Percentiles rank a stretch among this genome's conserved stretches.
Conservation (phyloP, 1,139 yeast genomes). For the Suhomyces kunorum region DNA sequence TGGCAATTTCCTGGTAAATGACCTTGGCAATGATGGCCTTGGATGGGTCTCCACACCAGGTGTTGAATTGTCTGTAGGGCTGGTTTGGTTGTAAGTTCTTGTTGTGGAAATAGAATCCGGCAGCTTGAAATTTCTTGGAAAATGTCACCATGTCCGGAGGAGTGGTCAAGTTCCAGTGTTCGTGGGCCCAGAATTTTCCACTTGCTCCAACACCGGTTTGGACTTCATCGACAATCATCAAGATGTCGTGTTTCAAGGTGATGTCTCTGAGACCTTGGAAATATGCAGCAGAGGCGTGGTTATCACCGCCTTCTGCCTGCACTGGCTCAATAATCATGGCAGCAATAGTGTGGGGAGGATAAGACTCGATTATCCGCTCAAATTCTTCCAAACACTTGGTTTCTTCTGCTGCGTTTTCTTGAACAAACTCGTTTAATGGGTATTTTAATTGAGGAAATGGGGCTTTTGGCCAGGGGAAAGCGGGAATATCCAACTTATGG, state of each 20-base stretch:
- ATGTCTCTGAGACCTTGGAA: conserved; percentile 68
- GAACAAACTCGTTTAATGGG: conserved; percentile 56
- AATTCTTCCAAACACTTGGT: conserved; percentile 57
- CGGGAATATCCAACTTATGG: conserved; percentile 74
- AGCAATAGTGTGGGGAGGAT: conserved; percentile 54
- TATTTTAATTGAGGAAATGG: conserved; percentile 68
- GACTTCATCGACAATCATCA: conserved; percentile 70
- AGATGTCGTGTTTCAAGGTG: conserved; percentile 57
- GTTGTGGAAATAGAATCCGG: conserved; percentile 73
- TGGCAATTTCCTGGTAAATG: conserved; percentile 58
- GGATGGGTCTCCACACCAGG: conserved; percentile 85
- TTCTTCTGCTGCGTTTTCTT: conserved; percentile 60
- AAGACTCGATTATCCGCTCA: conserved; percentile 53
- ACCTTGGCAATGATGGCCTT: conserved; percentile 64
- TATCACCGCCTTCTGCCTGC: conserved; percentile 78
- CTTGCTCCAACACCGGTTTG: conserved; percentile 78
- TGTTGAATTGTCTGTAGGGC: conserved; percentile 76
- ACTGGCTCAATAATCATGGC: conserved; percentile 74
- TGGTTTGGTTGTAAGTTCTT: conserved; percentile 60
- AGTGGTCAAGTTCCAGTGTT: conserved; percentile 62
- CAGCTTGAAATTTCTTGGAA: conserved; percentile 77
- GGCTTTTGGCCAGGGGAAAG: conserved; percentile 76
- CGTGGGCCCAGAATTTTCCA: conserved; percentile 74
- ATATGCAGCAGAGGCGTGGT: conserved; percentile 60
- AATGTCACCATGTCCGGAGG: conserved; percentile 75